Conservation (phyloP, 805 yeast genomes). For the Lipomyces starkeyi region DNA sequence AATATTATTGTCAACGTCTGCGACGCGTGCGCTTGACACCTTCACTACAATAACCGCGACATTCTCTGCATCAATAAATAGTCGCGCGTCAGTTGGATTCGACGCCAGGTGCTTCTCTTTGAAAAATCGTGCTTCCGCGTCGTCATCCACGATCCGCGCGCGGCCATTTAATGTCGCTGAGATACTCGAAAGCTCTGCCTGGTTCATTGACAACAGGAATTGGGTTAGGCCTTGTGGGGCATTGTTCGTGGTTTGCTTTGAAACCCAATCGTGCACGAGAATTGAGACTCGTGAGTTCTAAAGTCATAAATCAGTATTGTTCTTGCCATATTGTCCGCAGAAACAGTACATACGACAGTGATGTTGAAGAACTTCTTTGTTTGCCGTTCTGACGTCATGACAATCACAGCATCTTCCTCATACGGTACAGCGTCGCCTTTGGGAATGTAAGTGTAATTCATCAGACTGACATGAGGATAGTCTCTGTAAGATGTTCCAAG, state of each 20-base stretch:
- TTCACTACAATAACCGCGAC: constrained; percentile 69
- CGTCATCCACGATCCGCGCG: constrained; percentile 60
- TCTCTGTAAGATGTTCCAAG: constrained; percentile 78
- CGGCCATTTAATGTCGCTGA: constrained; percentile 82
- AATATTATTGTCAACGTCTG: constrained; percentile 73
- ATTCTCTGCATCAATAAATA: constrained; percentile 68
- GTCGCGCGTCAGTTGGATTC: constrained; percentile 67
- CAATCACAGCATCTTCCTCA: constrained; percentile 56
- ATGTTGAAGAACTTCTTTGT: constrained; percentile 81
- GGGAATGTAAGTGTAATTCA: constrained; percentile 80
- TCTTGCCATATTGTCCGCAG: not conserved
- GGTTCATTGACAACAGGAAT: constrained; percentile 76
- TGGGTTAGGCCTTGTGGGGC: constrained; percentile 53
- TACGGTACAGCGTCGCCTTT: constrained; percentile 46
- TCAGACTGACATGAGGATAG: constrained; percentile 84
- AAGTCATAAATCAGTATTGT: not conserved
- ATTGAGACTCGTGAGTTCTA: constrained; percentile 79
- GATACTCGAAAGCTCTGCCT: constrained; percentile 75
- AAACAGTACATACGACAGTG: constrained; percentile 37
- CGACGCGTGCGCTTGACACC: constrained; percentile 72
- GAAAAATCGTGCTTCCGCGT: constrained; percentile 63
- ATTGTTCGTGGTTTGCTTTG: constrained; percentile 46
- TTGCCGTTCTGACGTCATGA: constrained; percentile 71
- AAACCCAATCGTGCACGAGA: constrained; percentile 89
- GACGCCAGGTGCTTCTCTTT: constrained; percentile 64